A percentile compares a stretch with the other conserved stretches of the same genome.
Evolutionary conservation across 1,139 yeast species (phyloP).

Genomic region (Magnusiomyces sp.): DNA sequence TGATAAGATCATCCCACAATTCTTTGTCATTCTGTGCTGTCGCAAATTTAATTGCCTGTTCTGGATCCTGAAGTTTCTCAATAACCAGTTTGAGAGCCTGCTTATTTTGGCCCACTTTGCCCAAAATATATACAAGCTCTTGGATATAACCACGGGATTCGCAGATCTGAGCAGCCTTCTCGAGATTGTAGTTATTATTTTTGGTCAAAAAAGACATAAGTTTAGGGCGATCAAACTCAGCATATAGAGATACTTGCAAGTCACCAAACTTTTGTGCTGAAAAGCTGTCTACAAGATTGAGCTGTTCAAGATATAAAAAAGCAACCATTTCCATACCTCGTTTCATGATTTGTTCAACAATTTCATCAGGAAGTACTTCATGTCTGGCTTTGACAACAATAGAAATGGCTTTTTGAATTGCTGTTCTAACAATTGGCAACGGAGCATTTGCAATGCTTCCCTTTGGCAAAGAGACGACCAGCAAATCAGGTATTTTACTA

Average conservation of each 20-base stretch:
- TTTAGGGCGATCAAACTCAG: slow-evolving; percentile 47
- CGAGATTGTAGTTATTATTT: slow-evolving; percentile 56
- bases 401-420: slow-evolving; percentile 41
- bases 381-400: slow-evolving; percentile 58
- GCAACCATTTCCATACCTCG: slow-evolving; percentile 38
- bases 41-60: slow-evolving; percentile 75
- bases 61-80: slow-evolving; percentile 68
- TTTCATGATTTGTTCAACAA: slow-evolving; percentile 42
- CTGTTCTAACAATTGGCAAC: slow-evolving; percentile 36
- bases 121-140: slow-evolving; percentile 74
- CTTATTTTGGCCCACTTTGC: slow-evolving; percentile 72
- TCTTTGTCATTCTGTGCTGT: slow-evolving; percentile 62
- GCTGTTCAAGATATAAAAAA: slow-evolving; percentile 52
- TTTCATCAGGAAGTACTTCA: slow-evolving; percentile 46
- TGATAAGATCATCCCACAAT: slow-evolving; percentile 68
- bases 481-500: slow-evolving; percentile 43
- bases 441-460: slow-evolving; percentile 36
- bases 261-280: slow-evolving; percentile 53
- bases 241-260: slow-evolving; percentile 53
- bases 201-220: slow-evolving; percentile 49
- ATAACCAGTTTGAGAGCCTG: slow-evolving; percentile 71
- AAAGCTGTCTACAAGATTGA: slow-evolving; percentile 47
- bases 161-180: slow-evolving; percentile 57
- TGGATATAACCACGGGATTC: slow-evolving; percentile 45
- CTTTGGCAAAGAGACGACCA: slow-evolving; percentile 39